Evolutionary conservation across 2,329 filamentous ascomycete genomes (phyloP).

Genomic region (Ophiostoma ulmi): DNA sequence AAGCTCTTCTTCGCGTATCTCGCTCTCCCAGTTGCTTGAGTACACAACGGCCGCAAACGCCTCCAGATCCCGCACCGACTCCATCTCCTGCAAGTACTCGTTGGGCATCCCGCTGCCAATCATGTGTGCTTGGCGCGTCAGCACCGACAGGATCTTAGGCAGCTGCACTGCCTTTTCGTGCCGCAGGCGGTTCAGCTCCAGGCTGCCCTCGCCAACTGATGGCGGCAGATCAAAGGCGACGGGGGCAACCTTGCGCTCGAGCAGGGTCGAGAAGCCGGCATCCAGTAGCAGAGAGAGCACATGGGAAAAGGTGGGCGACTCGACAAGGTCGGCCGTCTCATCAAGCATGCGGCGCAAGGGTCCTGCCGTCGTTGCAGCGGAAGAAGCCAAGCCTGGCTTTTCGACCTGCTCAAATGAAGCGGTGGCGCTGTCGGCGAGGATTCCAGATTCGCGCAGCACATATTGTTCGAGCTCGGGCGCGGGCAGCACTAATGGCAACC

Average conservation of each 20-base stretch:
- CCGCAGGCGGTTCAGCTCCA: slow-evolving; percentile 49
- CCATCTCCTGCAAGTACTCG: slow-evolving; percentile 69
- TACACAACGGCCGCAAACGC: slow-evolving; percentile 85
- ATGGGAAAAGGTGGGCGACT: slow-evolving; percentile 84
- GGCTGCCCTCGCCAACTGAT: slow-evolving; percentile 29
- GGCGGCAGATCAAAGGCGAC: slow-evolving; percentile 67
- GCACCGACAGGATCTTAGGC: slow-evolving; percentile 81
- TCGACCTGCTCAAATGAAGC: slow-evolving; percentile 32
- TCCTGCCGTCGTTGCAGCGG: slow-evolving; percentile 37
- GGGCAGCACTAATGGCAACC: slow-evolving; percentile 81
- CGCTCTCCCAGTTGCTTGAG: slow-evolving; percentile 72
- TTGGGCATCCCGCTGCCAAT: slow-evolving; percentile 76
- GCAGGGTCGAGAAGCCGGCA: slow-evolving; percentile 74
- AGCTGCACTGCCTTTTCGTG: slow-evolving; percentile 62
- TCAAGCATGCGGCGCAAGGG: slow-evolving; percentile 80
- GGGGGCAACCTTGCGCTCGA: slow-evolving; percentile 74
- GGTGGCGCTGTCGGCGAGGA: slow-evolving; percentile 52
- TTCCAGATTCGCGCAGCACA: slow-evolving; percentile 80
- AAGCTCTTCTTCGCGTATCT: slow-evolving; percentile 50
- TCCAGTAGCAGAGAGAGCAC: slow-evolving; percentile 84
- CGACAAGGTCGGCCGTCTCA: slow-evolving; percentile 91
- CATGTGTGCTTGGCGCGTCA: slow-evolving; percentile 83
- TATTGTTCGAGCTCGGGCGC: slow-evolving; percentile 71
- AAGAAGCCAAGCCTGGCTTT: slow-evolving; percentile 22
- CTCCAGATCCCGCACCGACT: slow-evolving; percentile 68